Base-by-base conservation (phyloP, 805 yeast species). In the Nadsonia fulvescens region DNA sequence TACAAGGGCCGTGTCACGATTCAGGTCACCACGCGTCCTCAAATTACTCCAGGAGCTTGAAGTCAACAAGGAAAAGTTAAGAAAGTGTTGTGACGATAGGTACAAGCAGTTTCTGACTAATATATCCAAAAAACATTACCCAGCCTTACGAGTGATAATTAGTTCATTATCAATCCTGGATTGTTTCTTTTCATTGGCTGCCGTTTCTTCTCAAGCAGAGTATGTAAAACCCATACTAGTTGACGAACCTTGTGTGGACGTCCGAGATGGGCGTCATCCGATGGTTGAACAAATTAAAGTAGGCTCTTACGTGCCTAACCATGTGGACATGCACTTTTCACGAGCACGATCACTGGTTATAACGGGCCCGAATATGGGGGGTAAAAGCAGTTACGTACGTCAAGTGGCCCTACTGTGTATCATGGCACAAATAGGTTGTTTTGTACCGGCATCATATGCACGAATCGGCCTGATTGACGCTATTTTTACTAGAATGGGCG, bases 321-420 rank as follows among this genome's bases (percentile, higher is more conserved):
- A 70, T 35, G 59, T 72, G 4, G 29, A 43, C 5, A 62, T 82
- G 53, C 37, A 54, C 5, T 42, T 50, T 5, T 41, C 51, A n/a
- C 44, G 53, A 3, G 57, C 65, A 8, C 56, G 79, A 17, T 62
- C 66, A 1, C 53, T 70, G 29, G 57, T 82, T 9, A 64, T 82
- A 12, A 77, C 92, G 0, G 93, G 92, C 0, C 89, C 91, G 0
- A 77, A 77, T 37, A 75, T 77, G 82, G 92, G 92, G 6, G 92
- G 92, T 4, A 78, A 78, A 43, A 71, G 82, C 5, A 69, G 81
- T 1, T 70, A 69, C 39, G 78, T 75, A 9, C 61, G 77, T 27
- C 81, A 75, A 34, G 59, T 75, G 7, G 92, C 89, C 0, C 46
- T 79, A 8, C 52, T 67, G 7, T 69, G 66, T 7, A 63, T 78